Percentiles rank a stretch among this genome's conserved stretches.
phyloP scores from a whole-genome alignment of 371 early-diverging fungal species.

The Mucor irregularis region DNA sequence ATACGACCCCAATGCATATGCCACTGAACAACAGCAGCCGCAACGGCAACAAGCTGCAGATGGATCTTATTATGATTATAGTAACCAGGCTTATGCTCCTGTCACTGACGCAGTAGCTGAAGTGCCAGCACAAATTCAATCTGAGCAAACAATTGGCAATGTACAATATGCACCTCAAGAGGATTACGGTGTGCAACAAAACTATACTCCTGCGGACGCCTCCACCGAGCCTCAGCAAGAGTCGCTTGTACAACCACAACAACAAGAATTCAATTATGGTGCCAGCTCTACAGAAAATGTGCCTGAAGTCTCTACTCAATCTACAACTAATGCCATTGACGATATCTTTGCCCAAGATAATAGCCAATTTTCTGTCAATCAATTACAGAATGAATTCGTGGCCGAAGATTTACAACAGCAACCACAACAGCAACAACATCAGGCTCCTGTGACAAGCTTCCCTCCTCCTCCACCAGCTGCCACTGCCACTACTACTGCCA shows the following conservation, averaged over 20 bases:
- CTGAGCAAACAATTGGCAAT: constrained; percentile 13
- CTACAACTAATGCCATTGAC: too few species aligned
- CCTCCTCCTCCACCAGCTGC: neutral
- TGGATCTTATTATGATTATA: neutral
- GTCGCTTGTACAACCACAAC: too few species aligned
- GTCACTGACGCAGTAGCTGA: constrained; percentile 6
- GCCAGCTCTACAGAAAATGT: too few species aligned
- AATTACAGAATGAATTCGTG: neutral
- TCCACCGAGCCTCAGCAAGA: constrained; percentile 5
- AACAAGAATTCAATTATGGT: too few species aligned
- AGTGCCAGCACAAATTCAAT: constrained; percentile 17
- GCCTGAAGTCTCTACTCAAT: too few species aligned
- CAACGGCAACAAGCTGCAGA: too few species aligned
- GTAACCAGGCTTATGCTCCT: neutral
- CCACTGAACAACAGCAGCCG: neutral
- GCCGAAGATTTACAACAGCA: constrained; percentile 11
- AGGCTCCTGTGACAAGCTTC: neutral
- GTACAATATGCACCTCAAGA: neutral
- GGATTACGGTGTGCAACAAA: neutral
- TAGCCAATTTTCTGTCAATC: too few species aligned
- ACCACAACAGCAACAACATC: too few species aligned
- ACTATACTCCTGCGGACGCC: neutral
- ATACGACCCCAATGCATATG: constrained; percentile 4
- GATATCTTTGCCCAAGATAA: too few species aligned
- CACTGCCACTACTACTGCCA: neutral